Percentiles rank a stretch among this genome's conserved stretches.
Evolutionary conservation across 768 basidiomycete genomes (phyloP).

Genomic region (Galerina sulciceps): DNA sequence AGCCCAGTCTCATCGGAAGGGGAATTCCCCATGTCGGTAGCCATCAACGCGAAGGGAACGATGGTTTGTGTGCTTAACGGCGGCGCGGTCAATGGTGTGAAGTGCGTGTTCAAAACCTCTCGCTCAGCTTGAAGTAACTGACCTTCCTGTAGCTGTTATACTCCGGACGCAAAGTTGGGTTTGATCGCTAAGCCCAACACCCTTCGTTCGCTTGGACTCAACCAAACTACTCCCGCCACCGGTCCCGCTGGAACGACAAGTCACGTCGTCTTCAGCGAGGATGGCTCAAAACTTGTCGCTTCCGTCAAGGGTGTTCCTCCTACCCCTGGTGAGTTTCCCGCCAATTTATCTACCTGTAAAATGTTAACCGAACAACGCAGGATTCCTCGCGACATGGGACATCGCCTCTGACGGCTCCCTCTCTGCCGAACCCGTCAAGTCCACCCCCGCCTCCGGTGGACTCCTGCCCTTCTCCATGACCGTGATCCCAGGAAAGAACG

Average conservation of each 20-base stretch:
- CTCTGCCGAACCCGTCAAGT: neutral
- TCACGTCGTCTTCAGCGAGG: slow-evolving; percentile 51
- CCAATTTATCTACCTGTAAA: neutral
- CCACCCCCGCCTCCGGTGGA: neutral
- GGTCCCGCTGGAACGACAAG: slow-evolving; percentile 51
- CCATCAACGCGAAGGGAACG: slow-evolving; percentile 33
- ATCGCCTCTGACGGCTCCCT: neutral
- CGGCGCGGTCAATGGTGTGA: slow-evolving; percentile 45
- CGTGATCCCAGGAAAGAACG: neutral
- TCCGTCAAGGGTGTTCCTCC: slow-evolving; percentile 29
- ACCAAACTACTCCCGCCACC: slow-evolving; percentile 54
- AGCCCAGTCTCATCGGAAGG: slow-evolving; percentile 46
- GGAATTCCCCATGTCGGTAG: slow-evolving; percentile 53
- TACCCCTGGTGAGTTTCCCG: neutral
- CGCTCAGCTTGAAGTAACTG: neutral
- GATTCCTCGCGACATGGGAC: neutral
- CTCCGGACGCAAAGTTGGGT: slow-evolving; percentile 44
- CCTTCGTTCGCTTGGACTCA: slow-evolving; percentile 44
- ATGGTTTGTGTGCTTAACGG: slow-evolving; percentile 46
- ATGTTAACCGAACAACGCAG: neutral
- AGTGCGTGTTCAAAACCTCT: neutral
- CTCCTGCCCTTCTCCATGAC: neutral
- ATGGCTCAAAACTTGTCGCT: slow-evolving; percentile 45
- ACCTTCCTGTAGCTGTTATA: slow-evolving; percentile 41
- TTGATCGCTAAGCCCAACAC: slow-evolving; percentile 45